Evolutionary conservation across 2,329 filamentous ascomycete species (phyloP).

Genomic region (Scedosporium minutisporum): DNA sequence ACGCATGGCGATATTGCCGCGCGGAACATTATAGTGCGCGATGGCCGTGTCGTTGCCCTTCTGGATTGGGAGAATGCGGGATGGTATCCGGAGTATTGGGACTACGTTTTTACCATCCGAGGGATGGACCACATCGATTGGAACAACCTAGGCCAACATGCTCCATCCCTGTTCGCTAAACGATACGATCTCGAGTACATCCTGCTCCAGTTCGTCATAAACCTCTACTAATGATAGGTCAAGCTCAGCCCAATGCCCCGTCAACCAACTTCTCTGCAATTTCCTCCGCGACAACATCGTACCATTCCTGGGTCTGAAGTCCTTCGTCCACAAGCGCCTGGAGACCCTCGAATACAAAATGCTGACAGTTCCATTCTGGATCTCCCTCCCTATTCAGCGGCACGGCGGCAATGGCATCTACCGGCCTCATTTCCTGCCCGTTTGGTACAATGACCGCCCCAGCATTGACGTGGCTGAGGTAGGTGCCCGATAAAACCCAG

Average conservation of each 20-base stretch:
- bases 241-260: too few species aligned
- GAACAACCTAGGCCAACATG: too few species aligned
- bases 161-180: too few species aligned
- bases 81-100: conserved; percentile 34
- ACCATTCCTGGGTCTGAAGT: conserved; percentile 9
- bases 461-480: conserved; percentile 11
- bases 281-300: conserved; percentile 8
- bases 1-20: conserved; percentile 10
- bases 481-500: conserved; percentile 9
- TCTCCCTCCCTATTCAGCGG: too few species aligned
- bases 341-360: conserved; percentile 10
- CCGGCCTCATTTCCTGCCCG: conserved; percentile 7
- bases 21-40: conserved; percentile 11
- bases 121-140: too few species aligned
- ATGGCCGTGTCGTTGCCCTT: conserved; percentile 20
- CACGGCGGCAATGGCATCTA: too few species aligned
- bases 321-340: conserved; percentile 8
- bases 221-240: too few species aligned
- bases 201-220: too few species aligned
- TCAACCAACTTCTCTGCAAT: too few species aligned
- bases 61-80: conserved; percentile 38
- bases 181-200: too few species aligned
- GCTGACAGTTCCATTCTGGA: conserved; percentile 10
- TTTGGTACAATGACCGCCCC: conserved; percentile 8
- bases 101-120: conserved; percentile 15